phyloP scores from a whole-genome alignment of 805 yeast species.

The Myxozyma mucilagina region DNA sequence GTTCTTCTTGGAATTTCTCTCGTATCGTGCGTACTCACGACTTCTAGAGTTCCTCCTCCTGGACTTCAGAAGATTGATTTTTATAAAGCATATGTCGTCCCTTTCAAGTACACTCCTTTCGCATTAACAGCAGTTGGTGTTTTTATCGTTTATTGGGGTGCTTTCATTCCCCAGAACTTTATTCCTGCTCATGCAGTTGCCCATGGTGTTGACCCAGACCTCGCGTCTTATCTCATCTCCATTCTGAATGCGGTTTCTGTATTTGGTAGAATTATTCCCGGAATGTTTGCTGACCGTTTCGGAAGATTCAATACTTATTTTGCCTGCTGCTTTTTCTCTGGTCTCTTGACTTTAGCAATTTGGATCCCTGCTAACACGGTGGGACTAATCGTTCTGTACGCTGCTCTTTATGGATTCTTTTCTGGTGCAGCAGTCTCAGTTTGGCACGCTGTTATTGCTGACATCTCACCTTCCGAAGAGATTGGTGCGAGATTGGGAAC shows the following conservation, averaged over 20 bases:
- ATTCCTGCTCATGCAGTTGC: conserved; percentile 37
- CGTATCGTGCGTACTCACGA: conserved; percentile 34
- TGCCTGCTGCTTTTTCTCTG: conserved; percentile 36
- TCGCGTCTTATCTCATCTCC: conserved; percentile 38
- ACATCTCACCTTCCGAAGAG: conserved; percentile 35
- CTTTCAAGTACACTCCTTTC: conserved; percentile 36
- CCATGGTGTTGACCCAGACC: conserved; percentile 27
- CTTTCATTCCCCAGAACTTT: conserved; percentile 40
- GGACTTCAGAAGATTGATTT: conserved; percentile 14
- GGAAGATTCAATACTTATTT: conserved; percentile 50
- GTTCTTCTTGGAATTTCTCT: conserved; percentile 40
- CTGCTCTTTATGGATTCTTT: conserved; percentile 38
- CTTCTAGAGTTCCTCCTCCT: conserved; percentile 34
- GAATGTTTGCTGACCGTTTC: conserved; percentile 48
- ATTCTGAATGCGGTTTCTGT: conserved; percentile 43
- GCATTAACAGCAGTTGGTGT: conserved; percentile 33
- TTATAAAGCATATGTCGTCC: conserved; percentile 18
- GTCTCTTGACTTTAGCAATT: conserved; percentile 38
- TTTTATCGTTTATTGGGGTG: conserved; percentile 37
- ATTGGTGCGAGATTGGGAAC: conserved; percentile 55
- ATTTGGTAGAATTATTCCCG: conserved; percentile 54
- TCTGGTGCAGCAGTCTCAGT: conserved; percentile 41
- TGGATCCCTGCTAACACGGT: conserved; percentile 41
- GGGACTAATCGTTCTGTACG: conserved; percentile 38
- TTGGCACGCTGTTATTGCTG: conserved; percentile 39